Base-by-base conservation (phyloP, 169 alveolate species). In the Cystoisospora suis region DNA sequence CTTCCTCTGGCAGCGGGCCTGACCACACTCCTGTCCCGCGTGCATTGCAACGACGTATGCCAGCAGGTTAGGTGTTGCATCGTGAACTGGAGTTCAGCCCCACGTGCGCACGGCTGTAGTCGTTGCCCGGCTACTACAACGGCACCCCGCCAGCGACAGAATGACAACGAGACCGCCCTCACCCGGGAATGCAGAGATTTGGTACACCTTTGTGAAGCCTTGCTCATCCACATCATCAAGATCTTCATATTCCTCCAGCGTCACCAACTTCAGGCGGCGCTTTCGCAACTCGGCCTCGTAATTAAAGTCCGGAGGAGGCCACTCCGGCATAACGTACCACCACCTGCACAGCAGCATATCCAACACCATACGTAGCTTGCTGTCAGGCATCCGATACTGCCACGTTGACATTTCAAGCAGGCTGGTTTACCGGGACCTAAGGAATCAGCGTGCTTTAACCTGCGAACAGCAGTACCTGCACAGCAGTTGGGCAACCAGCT, bases 301-400 rank as follows among this genome's bases (percentile, higher is more conserved):
- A 69, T 96, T 97, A 72, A 91, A 95, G 75, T 96, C 93, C 69
- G 87, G 95, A 38, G 98, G 98, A 0, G 98, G 99, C 98, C 99
- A 97, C 58, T 95, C 96, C 27, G 98, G 98, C 44, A 96, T 95
- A 5, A 94, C 98, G 89, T 96, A 97, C 97, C 97, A 96, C 97
- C 98, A 96, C 47, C 99, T 93, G 75, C 59, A 90, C 40, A 93
- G 75, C 72, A 90, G 1, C 20, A 83, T 2, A 3, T 81, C 0
- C 1, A 81, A 59, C 80, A 44, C 17, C 75, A 6, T 9, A 81
- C n/a, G 5, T 23, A 6, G 75, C 70, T 58, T 27, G 70, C n/a
- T 58, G 27, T 27, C 27, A 27, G 27, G 27, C n/a, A 27, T 27
- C 27, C 27, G 27, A 58, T 27, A 27, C 27, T 27, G 27, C 27